phyloP scores from a whole-genome alignment of 495 filamentous ascomycete species.

The Chaetomium fimeti region DNA sequence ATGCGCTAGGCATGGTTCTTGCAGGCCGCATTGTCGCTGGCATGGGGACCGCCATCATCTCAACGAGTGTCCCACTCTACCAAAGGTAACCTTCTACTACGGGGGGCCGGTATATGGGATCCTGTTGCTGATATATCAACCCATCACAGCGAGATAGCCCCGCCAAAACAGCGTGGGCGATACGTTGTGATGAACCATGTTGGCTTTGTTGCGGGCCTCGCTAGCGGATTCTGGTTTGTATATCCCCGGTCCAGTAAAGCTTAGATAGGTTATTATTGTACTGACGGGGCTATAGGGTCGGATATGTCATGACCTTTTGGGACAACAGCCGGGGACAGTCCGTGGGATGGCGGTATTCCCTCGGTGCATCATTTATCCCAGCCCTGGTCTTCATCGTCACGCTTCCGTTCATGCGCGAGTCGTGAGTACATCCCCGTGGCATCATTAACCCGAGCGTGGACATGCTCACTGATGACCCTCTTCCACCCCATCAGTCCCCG shows the following conservation, averaged over 20 bases:
- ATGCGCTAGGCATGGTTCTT: constrained; percentile 53
- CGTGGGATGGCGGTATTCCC: constrained; percentile 48
- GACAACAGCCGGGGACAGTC: constrained; percentile 30
- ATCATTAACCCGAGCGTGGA: no score
- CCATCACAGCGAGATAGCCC: constrained; percentile 52
- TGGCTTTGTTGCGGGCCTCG: constrained; percentile 54
- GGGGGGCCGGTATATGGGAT: background rate
- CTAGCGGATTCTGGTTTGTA: constrained; percentile 53
- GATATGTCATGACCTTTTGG: constrained; percentile 49
- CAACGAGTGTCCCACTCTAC: constrained; percentile 56
- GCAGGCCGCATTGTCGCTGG: constrained; percentile 53
- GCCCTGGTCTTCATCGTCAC: constrained; percentile 45
- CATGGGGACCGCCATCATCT: constrained; percentile 52
- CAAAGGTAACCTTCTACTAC: constrained; percentile 43
- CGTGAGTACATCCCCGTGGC: constrained; percentile 34
- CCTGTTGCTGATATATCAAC: background rate
- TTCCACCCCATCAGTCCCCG: constrained; percentile 36
- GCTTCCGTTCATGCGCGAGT: constrained; percentile 51
- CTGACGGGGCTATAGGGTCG: constrained; percentile 38
- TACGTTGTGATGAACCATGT: constrained; percentile 59
- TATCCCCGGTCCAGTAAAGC: background rate
- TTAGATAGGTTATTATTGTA: background rate
- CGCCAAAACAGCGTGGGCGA: constrained; percentile 51
- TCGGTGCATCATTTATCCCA: constrained; percentile 47
- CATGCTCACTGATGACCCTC: background rate